Evolutionary conservation across 805 yeast species (phyloP).

Genomic region (Saccharomycopsis sp.): DNA sequence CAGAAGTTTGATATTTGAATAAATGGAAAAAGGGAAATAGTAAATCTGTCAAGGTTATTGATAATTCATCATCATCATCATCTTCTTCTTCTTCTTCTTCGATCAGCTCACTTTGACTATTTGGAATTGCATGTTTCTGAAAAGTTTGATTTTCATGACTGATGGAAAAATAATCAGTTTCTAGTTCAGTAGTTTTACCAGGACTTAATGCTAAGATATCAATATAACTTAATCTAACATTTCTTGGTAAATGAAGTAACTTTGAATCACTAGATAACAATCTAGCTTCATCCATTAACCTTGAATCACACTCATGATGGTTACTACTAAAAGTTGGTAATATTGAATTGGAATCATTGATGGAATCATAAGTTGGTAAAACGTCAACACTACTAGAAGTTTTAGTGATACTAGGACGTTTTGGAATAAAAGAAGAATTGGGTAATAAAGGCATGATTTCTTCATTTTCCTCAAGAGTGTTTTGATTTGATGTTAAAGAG

Average conservation of each 20-base stretch:
- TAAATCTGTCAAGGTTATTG: neutral
- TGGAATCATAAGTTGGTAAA: neutral
- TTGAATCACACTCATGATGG: neutral
- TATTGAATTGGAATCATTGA: neutral
- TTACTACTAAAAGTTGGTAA: neutral
- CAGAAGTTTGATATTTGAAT: neutral
- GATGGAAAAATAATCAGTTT: no score
- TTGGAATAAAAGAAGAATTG: neutral
- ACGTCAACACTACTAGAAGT: neutral
- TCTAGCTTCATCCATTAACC: neutral
- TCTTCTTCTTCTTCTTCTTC: neutral
- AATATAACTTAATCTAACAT: neutral
- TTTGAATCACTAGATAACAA: neutral
- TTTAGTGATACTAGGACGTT: neutral
- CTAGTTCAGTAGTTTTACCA: no score
- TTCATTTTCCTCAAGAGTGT: neutral
- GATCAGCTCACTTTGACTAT: no score
- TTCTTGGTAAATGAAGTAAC: constrained; percentile 1
- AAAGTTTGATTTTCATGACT: no score
- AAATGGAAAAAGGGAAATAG: constrained; percentile 5
- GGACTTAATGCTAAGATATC: constrained; percentile 1
- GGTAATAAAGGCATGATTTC: neutral
- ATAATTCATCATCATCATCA: neutral
- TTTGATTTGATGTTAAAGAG: neutral
- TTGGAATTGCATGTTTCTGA: no score